phyloP scores from a whole-genome alignment of 495 filamentous ascomycete species.

The Aspergillus baeticus region DNA sequence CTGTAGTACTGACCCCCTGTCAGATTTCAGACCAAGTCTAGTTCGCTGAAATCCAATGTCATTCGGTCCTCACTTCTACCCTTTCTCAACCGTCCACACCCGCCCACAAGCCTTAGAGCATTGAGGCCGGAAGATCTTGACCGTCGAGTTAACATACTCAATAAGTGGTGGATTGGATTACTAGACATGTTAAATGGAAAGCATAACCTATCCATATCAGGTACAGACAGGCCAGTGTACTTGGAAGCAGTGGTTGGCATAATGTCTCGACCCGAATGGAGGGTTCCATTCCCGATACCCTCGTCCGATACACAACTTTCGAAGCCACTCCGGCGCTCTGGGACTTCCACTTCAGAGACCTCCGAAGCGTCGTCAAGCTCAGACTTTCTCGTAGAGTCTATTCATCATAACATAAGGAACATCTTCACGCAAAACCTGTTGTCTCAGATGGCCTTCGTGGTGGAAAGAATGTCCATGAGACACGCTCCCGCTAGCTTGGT shows the following conservation, averaged over 20 bases:
- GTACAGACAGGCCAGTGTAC: constrained; percentile 76
- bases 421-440: constrained; percentile 85
- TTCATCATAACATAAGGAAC: constrained; percentile 90
- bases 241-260: constrained; percentile 80
- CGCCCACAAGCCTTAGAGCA: constrained; percentile 66
- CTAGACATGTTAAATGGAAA: constrained; percentile 80
- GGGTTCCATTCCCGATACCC: constrained; percentile 58
- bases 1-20: not conserved
- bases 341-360: constrained; percentile 40
- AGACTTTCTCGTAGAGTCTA: constrained; percentile 82
- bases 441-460: constrained; percentile 82
- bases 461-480: constrained; percentile 87
- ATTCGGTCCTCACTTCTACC: constrained; percentile 79
- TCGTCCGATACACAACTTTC: constrained; percentile 26
- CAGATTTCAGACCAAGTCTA: constrained; percentile 74
- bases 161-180: constrained; percentile 95
- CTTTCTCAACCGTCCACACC: constrained; percentile 70
- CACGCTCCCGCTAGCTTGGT: constrained; percentile 91
- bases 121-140: constrained; percentile 83
- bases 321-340: constrained; percentile 33
- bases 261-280: constrained; percentile 94
- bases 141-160: constrained; percentile 74
- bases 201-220: constrained; percentile 68
- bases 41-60: constrained; percentile 73
- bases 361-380: constrained; percentile 54